phyloP scores from a whole-genome alignment of 2,329 filamentous ascomycete species.

The Aureobasidium sp. region DNA sequence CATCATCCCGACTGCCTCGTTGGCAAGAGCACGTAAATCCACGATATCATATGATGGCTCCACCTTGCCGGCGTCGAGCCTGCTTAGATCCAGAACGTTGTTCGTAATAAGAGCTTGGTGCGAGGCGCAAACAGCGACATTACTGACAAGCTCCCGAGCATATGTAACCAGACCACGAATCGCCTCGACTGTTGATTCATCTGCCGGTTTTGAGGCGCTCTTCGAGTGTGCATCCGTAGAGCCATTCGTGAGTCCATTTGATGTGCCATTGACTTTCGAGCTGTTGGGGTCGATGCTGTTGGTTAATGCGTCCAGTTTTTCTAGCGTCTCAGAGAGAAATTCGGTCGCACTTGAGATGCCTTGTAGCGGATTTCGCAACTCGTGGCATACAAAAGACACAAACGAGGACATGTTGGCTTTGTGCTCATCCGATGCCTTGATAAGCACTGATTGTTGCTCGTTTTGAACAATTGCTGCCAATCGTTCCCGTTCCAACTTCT shows the following conservation, averaged over 20 bases:
- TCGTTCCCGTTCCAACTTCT: constrained; percentile 7
- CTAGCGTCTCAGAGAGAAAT: constrained; percentile 6
- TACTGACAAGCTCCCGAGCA: constrained; percentile 7
- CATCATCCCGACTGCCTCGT: constrained; percentile 11
- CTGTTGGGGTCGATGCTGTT: background rate
- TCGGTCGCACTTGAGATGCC: constrained; percentile 6
- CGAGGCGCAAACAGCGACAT: constrained; percentile 8
- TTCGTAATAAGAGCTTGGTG: constrained; percentile 13
- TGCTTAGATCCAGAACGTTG: constrained; percentile 12
- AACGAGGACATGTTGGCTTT: constrained; percentile 13
- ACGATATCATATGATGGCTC: constrained; percentile 11
- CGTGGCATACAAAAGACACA: constrained; percentile 14
- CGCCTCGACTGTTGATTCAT: background rate
- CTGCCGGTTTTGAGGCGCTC: background rate
- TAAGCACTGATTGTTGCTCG: constrained; percentile 9
- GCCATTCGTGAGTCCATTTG: background rate
- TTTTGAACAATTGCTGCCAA: constrained; percentile 12
- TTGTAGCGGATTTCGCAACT: constrained; percentile 12
- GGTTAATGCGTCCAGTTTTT: constrained; percentile 2
- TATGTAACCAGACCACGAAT: constrained; percentile 6
- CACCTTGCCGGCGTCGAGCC: constrained; percentile 12
- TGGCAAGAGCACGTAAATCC: constrained; percentile 3
- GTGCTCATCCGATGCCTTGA: constrained; percentile 11
- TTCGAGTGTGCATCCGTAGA: background rate
- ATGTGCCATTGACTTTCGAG: background rate